These are phyloP conservation scores for Colletotrichum sp. DNA, from an alignment of 2,329 filamentous ascomycete species.

Conservation along the genomic window DNA sequence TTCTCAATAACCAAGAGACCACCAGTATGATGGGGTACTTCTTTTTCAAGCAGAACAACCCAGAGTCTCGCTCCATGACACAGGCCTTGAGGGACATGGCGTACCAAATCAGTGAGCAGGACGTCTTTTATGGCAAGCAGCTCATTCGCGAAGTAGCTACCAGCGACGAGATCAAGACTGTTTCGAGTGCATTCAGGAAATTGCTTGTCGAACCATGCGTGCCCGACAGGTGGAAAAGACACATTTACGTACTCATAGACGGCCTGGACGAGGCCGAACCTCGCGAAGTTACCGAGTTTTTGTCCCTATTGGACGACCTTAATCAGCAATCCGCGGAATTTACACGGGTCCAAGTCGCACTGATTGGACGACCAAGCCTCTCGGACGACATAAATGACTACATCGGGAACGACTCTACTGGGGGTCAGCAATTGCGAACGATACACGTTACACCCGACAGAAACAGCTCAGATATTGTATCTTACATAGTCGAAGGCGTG, in stretches of 20 bases:
- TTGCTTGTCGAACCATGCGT: slow-evolving; percentile 44
- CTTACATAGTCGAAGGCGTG: slow-evolving; percentile 47
- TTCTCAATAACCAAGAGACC: slow-evolving; percentile 24
- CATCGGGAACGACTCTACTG: slow-evolving; percentile 21
- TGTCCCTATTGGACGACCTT: slow-evolving; percentile 36
- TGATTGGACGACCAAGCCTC: slow-evolving; percentile 47
- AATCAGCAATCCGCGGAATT: slow-evolving; percentile 19
- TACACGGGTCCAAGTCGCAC: slow-evolving; percentile 38
- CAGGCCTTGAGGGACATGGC: slow-evolving; percentile 51
- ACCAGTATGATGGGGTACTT: slow-evolving; percentile 44
- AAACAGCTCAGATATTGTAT: slow-evolving; percentile 44
- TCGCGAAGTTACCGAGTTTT: slow-evolving; percentile 39
- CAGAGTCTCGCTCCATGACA: slow-evolving; percentile 47
- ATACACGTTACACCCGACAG: slow-evolving; percentile 48
- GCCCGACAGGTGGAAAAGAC: slow-evolving; percentile 34
- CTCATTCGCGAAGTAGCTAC: slow-evolving; percentile 37
- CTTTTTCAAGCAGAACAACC: slow-evolving; percentile 53
- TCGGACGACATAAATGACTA: slow-evolving; percentile 44
- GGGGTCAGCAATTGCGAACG: slow-evolving; percentile 37
- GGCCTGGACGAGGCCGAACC: slow-evolving; percentile 50
- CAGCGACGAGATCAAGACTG: slow-evolving; percentile 45
- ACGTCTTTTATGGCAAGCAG: slow-evolving; percentile 48
- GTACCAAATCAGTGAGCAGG: slow-evolving; percentile 50
- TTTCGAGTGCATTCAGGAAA: slow-evolving; percentile 46
- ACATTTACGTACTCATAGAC: slow-evolving; percentile 49